phyloP scores from a whole-genome alignment of 352 stramenopile genomes.

The Pythium diclinum region DNA sequence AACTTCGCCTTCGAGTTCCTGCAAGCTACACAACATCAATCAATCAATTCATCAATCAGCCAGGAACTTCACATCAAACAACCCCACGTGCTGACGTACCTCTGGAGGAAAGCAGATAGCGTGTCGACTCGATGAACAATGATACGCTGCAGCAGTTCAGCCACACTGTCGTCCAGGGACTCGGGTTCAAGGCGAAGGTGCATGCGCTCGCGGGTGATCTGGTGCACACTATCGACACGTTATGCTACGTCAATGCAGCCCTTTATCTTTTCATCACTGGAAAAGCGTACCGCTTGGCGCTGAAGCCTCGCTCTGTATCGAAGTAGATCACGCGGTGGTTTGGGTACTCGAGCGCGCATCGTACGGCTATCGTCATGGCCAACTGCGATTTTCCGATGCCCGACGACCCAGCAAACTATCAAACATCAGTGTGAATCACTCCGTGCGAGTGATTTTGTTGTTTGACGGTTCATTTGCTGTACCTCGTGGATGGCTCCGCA shows the following conservation, averaged over 20 bases:
- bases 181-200: not conserved
- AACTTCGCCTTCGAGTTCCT: slow-evolving; percentile 49
- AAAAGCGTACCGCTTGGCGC: slow-evolving; percentile 46
- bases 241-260: not conserved
- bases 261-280: not conserved
- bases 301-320: slow-evolving; percentile 73
- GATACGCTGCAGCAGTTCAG: slow-evolving; percentile 14
- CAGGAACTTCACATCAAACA: not conserved
- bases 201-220: slow-evolving; percentile 20
- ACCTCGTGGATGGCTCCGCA: slow-evolving; percentile 19
- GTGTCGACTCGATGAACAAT: slow-evolving; percentile 30
- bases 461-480: too few species aligned
- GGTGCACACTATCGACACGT: not conserved
- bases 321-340: slow-evolving; percentile 60
- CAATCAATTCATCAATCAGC: not conserved
- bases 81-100: slow-evolving; percentile 28
- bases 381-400: slow-evolving; percentile 77
- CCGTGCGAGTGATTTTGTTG: not conserved
- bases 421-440: slow-evolving; percentile 5
- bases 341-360: slow-evolving; percentile 63
- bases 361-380: slow-evolving; percentile 70
- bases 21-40: slow-evolving; percentile 36
- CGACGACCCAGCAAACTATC: slow-evolving; percentile 62
- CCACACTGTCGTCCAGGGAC: not conserved
- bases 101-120: slow-evolving; percentile 38